Evolutionary conservation across 306 rosid genomes (phyloP).

Genomic region (Amphicarpaea edgeworthii): DNA sequence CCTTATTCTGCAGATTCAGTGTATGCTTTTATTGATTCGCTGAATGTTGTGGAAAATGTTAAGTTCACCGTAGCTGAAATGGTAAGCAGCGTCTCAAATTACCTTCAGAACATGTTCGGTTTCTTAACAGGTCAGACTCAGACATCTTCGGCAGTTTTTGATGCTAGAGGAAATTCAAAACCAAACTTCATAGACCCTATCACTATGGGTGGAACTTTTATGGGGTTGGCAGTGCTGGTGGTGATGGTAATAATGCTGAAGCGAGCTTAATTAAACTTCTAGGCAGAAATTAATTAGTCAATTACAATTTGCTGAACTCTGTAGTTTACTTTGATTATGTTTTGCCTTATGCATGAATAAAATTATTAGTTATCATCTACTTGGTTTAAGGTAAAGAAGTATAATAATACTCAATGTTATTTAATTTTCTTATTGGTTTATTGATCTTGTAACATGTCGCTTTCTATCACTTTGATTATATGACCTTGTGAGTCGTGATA

Average conservation of each 20-base stretch:
- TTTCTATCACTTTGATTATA: too few relatives aligned
- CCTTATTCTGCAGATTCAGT: conserved; percentile 17
- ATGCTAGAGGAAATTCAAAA: conserved; percentile 45
- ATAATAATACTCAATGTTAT: too few relatives aligned
- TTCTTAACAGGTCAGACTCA: conserved; percentile 20
- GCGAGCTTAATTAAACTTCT: conserved; percentile 59
- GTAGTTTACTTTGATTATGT: neutral
- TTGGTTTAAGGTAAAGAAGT: too few relatives aligned
- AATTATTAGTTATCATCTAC: too few relatives aligned
- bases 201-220: conserved; percentile 50
- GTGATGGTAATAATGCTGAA: conserved; percentile 62
- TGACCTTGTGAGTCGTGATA: too few relatives aligned
- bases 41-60: conserved; percentile 38
- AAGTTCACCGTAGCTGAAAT: conserved; percentile 49
- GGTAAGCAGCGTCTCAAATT: conserved; percentile 50
- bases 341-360: neutral
- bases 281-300: neutral
- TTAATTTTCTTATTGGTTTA: too few relatives aligned
- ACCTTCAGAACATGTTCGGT: conserved; percentile 58
- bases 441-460: too few relatives aligned
- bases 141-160: neutral
- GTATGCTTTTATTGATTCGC: conserved; percentile 21
- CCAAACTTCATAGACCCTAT: conserved; percentile 7
- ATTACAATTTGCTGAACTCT: conserved; percentile 26
- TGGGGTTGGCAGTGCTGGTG: conserved; percentile 70